Base-by-base conservation (phyloP, 2,329 filamentous ascomycete genomes). In the Zasmidium angulare region DNA sequence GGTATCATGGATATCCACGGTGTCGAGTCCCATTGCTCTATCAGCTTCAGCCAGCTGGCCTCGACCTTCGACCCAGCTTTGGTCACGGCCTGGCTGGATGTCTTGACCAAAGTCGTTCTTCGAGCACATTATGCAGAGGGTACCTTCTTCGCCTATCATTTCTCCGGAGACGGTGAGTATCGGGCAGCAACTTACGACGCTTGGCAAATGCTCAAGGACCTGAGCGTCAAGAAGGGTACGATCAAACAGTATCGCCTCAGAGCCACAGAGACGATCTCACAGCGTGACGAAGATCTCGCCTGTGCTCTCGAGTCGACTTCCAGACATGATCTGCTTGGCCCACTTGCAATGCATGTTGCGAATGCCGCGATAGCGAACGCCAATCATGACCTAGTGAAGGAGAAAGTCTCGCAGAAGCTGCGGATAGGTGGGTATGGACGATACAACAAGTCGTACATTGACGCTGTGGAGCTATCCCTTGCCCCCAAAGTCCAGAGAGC, bases 101-200 rank as follows among this genome's bases (percentile, higher is more conserved):
- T 60, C 1, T 36, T 43, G 19, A 22, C 40, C 21, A 58, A 55
- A 14, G 46, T 31, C 10, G 48, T 63, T 0, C 31, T 14, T 12
- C 43, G 55, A 26, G 56, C 57, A 17, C n/a, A 36, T 11, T 19
- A 40, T 3, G 54, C 61, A 2, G 54, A 55, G 1, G 22, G 20
- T 1, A 23, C 56, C 2, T 56, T 50, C 55, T 57, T 59, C 19
- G 31, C 46, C n/a, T 57, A 53, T 56, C 57, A 60, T 22, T 46
- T 63, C 40, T 60, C 57, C 10, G 17, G 46, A 1, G 36, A 60
- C 1, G 61, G 55, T 11, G 55, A 60, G 7, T 63, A 51, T 29
- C 48, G 46, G 20, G 49, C 57, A 9, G 54, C 61, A 2, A 40
- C 43, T 1, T 63, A 58, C 29, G 24, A 48, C 1, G 24, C 46